phyloP scores from a whole-genome alignment of 1,284 basidiomycete species.

The Neotropicomus parvogracilis region DNA sequence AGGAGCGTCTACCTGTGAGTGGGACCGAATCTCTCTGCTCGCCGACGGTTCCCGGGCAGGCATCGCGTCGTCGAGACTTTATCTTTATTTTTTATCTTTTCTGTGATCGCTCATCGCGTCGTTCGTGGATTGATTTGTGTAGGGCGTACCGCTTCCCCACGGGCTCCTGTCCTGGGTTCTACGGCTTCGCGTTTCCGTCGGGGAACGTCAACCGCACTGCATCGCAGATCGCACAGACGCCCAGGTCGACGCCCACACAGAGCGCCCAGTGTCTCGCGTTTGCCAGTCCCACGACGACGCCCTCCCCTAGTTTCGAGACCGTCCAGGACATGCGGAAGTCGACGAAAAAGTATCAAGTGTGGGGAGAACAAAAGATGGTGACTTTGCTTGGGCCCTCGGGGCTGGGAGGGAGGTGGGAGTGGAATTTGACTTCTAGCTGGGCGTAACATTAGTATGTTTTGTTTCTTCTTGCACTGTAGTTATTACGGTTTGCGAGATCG shows the following conservation, averaged over 20 bases:
- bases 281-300: constrained; percentile 10
- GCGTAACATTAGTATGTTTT: background rate
- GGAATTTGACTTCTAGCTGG: constrained; percentile 10
- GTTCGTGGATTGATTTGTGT: background rate
- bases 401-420: constrained; percentile 1
- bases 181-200: constrained; percentile 27
- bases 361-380: constrained; percentile 12
- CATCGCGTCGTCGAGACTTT: too few relatives aligned
- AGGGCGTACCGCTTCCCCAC: constrained; percentile 31
- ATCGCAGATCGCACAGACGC: constrained; percentile 21
- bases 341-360: constrained; percentile 9
- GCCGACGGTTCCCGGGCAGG: too few relatives aligned
- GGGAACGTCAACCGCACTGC: constrained; percentile 22
- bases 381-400: constrained; percentile 6
- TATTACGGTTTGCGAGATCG: too few relatives aligned
- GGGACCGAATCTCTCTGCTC: too few relatives aligned
- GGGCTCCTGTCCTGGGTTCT: constrained; percentile 24
- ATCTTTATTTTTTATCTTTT: too few relatives aligned
- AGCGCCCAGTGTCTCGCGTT: constrained; percentile 15
- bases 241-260: constrained; percentile 19
- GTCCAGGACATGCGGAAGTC: constrained; percentile 13
- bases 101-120: background rate
- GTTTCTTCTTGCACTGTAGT: too few relatives aligned
- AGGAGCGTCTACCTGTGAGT: constrained; percentile 20
- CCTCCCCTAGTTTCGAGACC: constrained; percentile 13